These are phyloP conservation scores for Comarum palustre DNA, from an alignment of 306 rosid genomes.

Conservation along the genomic window DNA sequence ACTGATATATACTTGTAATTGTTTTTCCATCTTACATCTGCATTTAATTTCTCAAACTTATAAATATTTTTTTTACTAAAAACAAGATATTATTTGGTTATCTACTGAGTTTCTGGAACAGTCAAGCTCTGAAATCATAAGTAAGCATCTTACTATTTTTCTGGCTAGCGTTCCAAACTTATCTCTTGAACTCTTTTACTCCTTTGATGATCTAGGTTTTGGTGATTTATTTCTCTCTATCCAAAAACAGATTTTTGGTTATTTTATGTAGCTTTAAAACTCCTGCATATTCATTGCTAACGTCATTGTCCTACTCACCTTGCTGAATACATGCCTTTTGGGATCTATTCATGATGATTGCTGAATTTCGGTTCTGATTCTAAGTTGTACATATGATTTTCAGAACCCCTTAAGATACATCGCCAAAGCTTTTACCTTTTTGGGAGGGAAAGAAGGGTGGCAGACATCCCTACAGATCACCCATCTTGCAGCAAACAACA, in stretches of 20 bases:
- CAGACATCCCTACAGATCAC: slow-evolving; percentile 95
- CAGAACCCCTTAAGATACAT: slow-evolving; percentile 94
- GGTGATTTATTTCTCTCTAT: too few relatives aligned
- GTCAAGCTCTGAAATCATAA: not conserved
- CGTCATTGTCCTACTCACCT: not conserved
- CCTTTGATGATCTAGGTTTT: not conserved
- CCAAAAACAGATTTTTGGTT: too few relatives aligned
- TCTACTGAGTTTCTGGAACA: not conserved
- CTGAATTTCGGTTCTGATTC: slow-evolving; percentile 15
- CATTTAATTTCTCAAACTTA: not conserved
- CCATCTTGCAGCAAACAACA: slow-evolving; percentile 99
- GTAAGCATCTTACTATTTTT: not conserved
- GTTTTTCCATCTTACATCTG: not conserved
- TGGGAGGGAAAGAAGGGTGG: slow-evolving; percentile 98
- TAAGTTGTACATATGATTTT: slow-evolving; percentile 28
- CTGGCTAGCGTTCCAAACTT: not conserved
- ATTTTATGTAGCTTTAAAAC: not conserved
- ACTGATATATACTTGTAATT: not conserved
- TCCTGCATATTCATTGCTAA: not conserved
- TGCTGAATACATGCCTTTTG: not conserved
- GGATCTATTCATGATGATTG: slow-evolving; percentile 15
- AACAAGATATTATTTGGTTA: not conserved
- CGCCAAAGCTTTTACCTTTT: slow-evolving; percentile 97
- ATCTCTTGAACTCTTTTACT: not conserved
- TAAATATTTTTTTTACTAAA: not conserved